phyloP scores from a whole-genome alignment of 352 stramenopile genomes.

The Phytophthora sansomeana region DNA sequence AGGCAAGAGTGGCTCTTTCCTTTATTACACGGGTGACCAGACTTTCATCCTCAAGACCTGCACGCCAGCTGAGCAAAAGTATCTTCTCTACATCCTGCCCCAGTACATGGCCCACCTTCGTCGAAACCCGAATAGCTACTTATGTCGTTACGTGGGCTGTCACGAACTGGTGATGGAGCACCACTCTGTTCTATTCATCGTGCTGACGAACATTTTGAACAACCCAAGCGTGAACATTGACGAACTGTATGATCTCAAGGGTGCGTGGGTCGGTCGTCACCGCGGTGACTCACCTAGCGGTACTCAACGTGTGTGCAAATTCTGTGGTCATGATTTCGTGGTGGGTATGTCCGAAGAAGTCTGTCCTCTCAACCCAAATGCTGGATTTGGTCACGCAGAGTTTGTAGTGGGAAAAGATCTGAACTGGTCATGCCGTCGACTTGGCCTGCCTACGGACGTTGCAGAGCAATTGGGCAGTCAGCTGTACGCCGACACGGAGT shows the following conservation, averaged over 20 bases:
- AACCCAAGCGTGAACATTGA: conserved; percentile 87
- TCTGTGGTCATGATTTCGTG: conserved; percentile 88
- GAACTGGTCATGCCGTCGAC: conserved; percentile 84
- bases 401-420: conserved; percentile 88
- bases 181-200: conserved; percentile 88
- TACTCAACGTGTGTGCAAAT: conserved; percentile 87
- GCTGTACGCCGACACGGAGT: conserved; percentile 92
- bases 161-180: conserved; percentile 90
- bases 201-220: conserved; percentile 90
- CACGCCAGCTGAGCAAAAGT: conserved; percentile 82
- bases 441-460: conserved; percentile 76
- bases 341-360: conserved; percentile 86
- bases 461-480: conserved; percentile 83
- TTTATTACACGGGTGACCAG: conserved; percentile 92
- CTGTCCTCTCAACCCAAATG: conserved; percentile 71
- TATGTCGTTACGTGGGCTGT: conserved; percentile 90
- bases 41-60: conserved; percentile 92
- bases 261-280: conserved; percentile 91
- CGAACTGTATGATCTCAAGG: conserved; percentile 91
- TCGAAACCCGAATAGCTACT: conserved; percentile 86
- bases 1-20: conserved; percentile 90
- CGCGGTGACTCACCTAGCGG: conserved; percentile 64
- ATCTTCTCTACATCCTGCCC: conserved; percentile 87
- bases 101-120: conserved; percentile 88
- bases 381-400: conserved; percentile 73